These are phyloP conservation scores for Leishmania gerbilli DNA, from an alignment of 208 protist genomes.

Conservation along the genomic window DNA sequence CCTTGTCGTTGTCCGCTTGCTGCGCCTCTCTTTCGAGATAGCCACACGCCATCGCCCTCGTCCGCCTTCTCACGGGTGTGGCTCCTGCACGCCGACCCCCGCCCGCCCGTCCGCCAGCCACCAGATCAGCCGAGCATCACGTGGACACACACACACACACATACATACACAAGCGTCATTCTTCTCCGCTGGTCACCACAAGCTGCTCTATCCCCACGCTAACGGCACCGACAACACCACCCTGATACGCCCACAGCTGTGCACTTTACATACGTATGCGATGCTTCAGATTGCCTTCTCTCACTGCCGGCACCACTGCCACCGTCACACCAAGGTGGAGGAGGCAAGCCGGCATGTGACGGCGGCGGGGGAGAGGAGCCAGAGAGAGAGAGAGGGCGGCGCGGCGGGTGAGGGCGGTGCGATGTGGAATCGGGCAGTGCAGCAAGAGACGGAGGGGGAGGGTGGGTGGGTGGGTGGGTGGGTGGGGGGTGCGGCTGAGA, in stretches of 20 bases:
- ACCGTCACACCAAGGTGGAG: neutral
- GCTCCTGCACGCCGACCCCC: neutral
- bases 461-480: neutral
- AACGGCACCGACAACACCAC: no score
- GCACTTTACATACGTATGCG: neutral
- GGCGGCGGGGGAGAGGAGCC: neutral
- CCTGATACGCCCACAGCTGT: no score
- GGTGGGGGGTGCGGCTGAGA: no score
- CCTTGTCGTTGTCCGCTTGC: no score
- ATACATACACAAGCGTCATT: neutral
- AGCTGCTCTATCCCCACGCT: no score
- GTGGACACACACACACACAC: neutral
- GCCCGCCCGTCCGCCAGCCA: neutral
- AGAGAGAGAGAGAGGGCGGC: slow-evolving; percentile 11
- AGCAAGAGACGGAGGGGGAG: neutral
- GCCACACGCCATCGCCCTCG: neutral
- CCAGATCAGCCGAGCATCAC: neutral
- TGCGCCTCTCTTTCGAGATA: neutral
- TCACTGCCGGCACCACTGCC: neutral
- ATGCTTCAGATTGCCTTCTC: neutral
- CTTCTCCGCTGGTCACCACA: no score
- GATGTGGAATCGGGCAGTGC: no score
- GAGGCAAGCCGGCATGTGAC: neutral
- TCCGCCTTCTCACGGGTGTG: neutral
- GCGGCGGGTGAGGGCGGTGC: neutral